Base-by-base conservation (phyloP, 805 yeast genomes). In the Saturnispora hagleri region DNA sequence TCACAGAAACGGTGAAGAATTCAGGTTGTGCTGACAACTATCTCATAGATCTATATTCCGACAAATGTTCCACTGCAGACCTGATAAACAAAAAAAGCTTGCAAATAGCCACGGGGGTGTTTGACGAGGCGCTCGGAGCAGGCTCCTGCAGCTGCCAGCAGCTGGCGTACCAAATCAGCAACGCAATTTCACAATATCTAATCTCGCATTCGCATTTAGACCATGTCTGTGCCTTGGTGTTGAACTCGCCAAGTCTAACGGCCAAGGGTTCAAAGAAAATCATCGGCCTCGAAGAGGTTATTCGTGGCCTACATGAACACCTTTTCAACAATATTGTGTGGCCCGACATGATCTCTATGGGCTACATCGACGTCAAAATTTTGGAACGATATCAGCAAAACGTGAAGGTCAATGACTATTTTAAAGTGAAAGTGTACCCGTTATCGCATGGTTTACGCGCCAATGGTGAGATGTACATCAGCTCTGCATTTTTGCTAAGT, bases 181-280 rank as follows among this genome's bases (percentile, higher is more conserved):
- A 67, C 5, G 56, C 64, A 6, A 62, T 82, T 2, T 61, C 68
- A 7, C 69, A 69, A 33, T 79, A 75, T 56, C 69, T 83, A 46
- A 75, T 89, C 27, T 79, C 96, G 0, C 97, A 89, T 65, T 79
- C 91, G 0, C 97, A 89, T 66, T 62, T 89, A 48, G 97, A 89
- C 64, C 97, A 89, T 63, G 72, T 88, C 13, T 63, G 76, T 9
- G 86, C 84, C 0, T 62, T 89, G 46, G 79, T 83, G 0, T 67
- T 89, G 49, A 89, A 89, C 61, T 79, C 90, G 3, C 87, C 96
- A 0, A 72, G 75, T 15, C 73, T 77, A 56, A 53, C 43, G 1
- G 34, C 34, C 13, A 31, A 31, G 34, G 28, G 42, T 3, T 43
- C 52, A 5, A 82, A 77, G 59, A 58, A 60, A 3, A 62, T 88